Conservation (phyloP, 192 early-diverging fungal species). For the Gonapodya sp. region DNA sequence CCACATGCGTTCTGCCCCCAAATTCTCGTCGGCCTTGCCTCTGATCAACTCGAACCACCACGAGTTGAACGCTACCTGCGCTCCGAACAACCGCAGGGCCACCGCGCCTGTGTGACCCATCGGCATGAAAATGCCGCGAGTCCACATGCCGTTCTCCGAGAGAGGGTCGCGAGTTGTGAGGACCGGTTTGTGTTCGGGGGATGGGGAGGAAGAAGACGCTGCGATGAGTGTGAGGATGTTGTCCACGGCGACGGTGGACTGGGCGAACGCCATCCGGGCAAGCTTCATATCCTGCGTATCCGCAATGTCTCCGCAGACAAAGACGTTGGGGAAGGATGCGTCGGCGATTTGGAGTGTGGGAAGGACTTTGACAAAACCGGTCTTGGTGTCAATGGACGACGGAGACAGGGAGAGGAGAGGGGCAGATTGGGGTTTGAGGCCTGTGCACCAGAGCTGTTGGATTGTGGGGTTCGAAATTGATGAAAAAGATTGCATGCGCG, state of each 20-base stretch:
- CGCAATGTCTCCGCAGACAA: conserved; percentile 63
- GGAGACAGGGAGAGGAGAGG: conserved; percentile 45
- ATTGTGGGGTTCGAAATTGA: conserved; percentile 23
- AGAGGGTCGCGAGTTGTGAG: background rate
- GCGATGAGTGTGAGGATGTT: background rate
- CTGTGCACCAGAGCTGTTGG: conserved; percentile 62
- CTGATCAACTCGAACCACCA: background rate
- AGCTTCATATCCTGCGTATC: conserved; percentile 31
- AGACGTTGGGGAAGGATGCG: conserved; percentile 48
- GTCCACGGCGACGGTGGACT: background rate
- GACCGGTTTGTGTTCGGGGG: background rate
- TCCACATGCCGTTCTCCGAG: background rate
- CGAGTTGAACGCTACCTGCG: background rate
- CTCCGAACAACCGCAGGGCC: background rate
- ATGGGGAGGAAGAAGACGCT: background rate
- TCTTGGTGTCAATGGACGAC: conserved; percentile 36
- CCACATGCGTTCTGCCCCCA: background rate
- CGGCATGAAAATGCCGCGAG: background rate
- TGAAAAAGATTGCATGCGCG: conserved; percentile 17
- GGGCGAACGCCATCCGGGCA: background rate
- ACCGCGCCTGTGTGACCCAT: background rate
- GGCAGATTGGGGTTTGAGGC: conserved; percentile 59
- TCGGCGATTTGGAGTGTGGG: conserved; percentile 64
- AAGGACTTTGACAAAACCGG: conserved; percentile 48
- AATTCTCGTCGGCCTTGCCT: background rate